Evolutionary conservation across 2,329 filamentous ascomycete genomes (phyloP).

Genomic region (Teratosphaeria viscida): DNA sequence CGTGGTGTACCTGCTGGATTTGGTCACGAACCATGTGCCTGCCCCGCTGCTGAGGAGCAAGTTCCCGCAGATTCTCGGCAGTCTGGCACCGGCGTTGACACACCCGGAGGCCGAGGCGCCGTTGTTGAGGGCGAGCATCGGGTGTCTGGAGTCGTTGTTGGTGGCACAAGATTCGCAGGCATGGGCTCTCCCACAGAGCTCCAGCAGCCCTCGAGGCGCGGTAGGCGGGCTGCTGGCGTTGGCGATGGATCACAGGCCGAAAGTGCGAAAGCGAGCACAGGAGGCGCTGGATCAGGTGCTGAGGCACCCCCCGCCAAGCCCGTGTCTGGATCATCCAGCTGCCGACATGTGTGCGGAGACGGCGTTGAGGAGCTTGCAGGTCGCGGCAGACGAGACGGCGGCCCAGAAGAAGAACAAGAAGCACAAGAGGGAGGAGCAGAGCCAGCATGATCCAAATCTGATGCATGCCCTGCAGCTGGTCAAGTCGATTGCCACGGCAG

Average conservation of each 20-base stretch:
- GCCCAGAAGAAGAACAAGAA: constrained; percentile 56
- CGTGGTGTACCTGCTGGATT: constrained; percentile 89
- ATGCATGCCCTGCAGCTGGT: constrained; percentile 89
- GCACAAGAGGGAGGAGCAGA: constrained; percentile 46
- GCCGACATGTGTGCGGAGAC: constrained; percentile 94
- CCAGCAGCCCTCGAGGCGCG: constrained; percentile 77
- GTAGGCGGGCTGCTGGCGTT: constrained; percentile 78
- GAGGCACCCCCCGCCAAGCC: constrained; percentile 76
- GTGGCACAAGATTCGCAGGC: constrained; percentile 76
- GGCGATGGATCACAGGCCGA: constrained; percentile 77
- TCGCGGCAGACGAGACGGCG: constrained; percentile 59
- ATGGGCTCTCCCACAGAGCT: constrained; percentile 76
- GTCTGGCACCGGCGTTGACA: constrained; percentile 73
- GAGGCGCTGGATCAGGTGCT: constrained; percentile 79
- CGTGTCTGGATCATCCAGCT: constrained; percentile 85
- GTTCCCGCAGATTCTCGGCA: constrained; percentile 84
- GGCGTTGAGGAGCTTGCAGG: constrained; percentile 67
- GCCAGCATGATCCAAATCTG: constrained; percentile 57
- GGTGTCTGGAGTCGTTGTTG: constrained; percentile 84
- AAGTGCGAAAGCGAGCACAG: constrained; percentile 86
- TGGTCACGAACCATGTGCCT: constrained; percentile 76
- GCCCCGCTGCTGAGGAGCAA: constrained; percentile 82
- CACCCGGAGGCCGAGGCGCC: constrained; percentile 76
- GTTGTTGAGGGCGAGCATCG: constrained; percentile 76
- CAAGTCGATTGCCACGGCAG: constrained; percentile 76